A percentile compares a stretch with the other conserved stretches of the same genome.
These are phyloP conservation scores for Quercus dentata DNA, from an alignment of 306 rosid genomes.

Conservation along the genomic window DNA sequence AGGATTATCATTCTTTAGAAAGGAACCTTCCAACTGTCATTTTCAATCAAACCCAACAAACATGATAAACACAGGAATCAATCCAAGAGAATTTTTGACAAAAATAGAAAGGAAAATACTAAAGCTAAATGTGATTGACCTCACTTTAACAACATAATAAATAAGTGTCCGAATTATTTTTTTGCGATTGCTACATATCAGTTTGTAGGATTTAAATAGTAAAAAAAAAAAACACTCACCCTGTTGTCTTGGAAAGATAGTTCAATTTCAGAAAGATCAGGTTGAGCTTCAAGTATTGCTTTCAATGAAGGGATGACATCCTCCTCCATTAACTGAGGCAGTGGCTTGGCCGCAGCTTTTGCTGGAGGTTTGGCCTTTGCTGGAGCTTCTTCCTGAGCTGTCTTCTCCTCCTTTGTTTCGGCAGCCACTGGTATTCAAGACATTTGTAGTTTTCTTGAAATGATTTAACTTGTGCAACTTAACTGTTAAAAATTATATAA, in stretches of 20 bases:
- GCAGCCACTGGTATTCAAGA: slow-evolving; percentile 38
- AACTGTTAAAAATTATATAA: too few species aligned
- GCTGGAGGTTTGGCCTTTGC: slow-evolving; percentile 68
- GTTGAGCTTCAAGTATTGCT: slow-evolving; percentile 63
- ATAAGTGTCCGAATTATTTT: too few species aligned
- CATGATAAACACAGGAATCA: too few species aligned
- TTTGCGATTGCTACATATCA: too few species aligned
- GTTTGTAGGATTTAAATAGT: too few species aligned
- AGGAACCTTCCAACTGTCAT: too few species aligned
- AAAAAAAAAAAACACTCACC: slow-evolving; percentile 33
- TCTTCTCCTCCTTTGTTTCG: slow-evolving; percentile 51
- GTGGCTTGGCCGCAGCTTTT: slow-evolving; percentile 65
- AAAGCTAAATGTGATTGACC: too few species aligned
- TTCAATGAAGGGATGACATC: slow-evolving; percentile 83
- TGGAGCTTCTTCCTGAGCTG: slow-evolving; percentile 48
- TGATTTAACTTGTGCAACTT: neutral
- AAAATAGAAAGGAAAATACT: too few species aligned
- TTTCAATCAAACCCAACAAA: too few species aligned
- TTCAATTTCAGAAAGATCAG: slow-evolving; percentile 64
- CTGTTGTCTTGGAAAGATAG: slow-evolving; percentile 63
- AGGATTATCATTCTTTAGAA: too few species aligned
- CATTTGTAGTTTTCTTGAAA: neutral
- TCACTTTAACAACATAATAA: too few species aligned
- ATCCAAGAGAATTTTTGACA: too few species aligned
- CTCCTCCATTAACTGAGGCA: slow-evolving; percentile 88